Conservation (phyloP, 192 early-diverging fungal species). For the Entomortierella chlamydospora region DNA sequence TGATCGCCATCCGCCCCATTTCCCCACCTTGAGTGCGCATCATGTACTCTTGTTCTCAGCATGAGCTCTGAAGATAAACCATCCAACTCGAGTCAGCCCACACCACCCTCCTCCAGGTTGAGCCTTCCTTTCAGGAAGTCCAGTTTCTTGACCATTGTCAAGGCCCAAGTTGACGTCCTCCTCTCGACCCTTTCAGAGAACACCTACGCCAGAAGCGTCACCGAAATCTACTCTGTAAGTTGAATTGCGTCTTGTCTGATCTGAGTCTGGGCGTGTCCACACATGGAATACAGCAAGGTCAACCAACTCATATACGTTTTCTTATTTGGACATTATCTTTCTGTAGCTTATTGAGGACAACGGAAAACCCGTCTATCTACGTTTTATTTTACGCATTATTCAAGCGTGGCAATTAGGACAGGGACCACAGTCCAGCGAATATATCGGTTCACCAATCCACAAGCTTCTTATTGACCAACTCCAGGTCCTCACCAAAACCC, state of each 20-base stretch:
- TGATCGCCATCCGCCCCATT: not conserved
- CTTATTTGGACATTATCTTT: not conserved
- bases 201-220: constrained; percentile 60
- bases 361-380: constrained; percentile 62
- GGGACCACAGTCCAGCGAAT: constrained; percentile 20
- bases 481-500: constrained; percentile 49
- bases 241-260: not conserved
- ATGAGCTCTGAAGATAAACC: constrained; percentile 70
- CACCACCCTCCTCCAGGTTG: constrained; percentile 60
- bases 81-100: constrained; percentile 54
- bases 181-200: constrained; percentile 64
- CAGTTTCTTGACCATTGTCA: constrained; percentile 65
- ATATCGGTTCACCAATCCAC: constrained; percentile 51
- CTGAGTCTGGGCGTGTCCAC: not conserved
- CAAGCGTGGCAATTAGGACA: constrained; percentile 53
- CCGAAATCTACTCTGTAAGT: constrained; percentile 66
- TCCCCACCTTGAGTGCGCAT: constrained; percentile 36
- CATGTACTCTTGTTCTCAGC: constrained; percentile 61
- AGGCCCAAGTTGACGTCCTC: constrained; percentile 67
- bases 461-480: constrained; percentile 56
- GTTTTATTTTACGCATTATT: constrained; percentile 59
- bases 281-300: not conserved
- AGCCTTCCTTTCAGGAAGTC: constrained; percentile 58
- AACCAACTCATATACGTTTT: not conserved
- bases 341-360: constrained; percentile 62